Percentiles rank a stretch among this genome's conserved stretches.
Evolutionary conservation across 208 protist species (phyloP).

Genomic region (Acanthamoeba triangularis): DNA sequence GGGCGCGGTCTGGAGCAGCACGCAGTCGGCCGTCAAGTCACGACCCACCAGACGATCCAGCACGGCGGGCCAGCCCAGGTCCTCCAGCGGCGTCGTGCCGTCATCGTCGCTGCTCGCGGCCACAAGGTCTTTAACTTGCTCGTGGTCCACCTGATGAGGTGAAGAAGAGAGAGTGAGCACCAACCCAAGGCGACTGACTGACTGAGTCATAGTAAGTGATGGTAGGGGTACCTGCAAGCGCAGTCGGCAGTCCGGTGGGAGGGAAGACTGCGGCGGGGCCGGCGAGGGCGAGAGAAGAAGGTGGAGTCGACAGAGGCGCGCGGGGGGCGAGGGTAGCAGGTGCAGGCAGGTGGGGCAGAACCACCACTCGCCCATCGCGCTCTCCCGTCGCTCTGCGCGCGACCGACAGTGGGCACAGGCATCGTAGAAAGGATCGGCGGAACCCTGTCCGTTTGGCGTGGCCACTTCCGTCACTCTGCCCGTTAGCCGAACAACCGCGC

Average conservation of each 20-base stretch:
- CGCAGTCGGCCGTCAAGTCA: not conserved
- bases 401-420: not conserved
- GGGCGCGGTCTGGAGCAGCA: not conserved
- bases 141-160: not conserved
- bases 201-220: not conserved
- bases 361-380: slow-evolving; percentile 23
- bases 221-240: not conserved
- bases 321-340: not conserved
- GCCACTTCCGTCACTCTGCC: not conserved
- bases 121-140: not conserved
- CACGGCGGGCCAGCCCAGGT: not conserved
- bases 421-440: not conserved
- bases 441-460: not conserved
- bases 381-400: not conserved
- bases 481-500: not conserved
- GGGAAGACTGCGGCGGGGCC: not conserved
- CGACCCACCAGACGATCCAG: not conserved
- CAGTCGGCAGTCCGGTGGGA: not conserved
- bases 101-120: not conserved
- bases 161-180: no score
- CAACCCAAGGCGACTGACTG: no score
- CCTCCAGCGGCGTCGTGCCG: not conserved
- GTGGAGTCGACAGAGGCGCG: not conserved
- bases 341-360: not conserved
- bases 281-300: not conserved